Base-by-base conservation (phyloP, 768 basidiomycete genomes). In the Thelephora aurantiotincta region DNA sequence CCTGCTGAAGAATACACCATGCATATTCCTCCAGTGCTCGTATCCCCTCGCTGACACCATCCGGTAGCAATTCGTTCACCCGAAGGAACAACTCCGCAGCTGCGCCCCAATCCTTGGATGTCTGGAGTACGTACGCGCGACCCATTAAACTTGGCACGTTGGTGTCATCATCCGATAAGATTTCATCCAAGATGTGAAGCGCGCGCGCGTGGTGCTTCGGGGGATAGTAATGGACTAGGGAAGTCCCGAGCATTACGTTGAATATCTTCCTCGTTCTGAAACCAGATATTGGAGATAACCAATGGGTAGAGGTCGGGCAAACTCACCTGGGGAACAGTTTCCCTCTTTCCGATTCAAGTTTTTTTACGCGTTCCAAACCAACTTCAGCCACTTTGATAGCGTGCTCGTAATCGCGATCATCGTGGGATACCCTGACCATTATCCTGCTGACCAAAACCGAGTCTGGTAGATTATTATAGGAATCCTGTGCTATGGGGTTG, bases 161-260 rank as follows among this genome's bases (percentile, higher is more conserved):
- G 45, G 73, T 56, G 0, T 84, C 76, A 35, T 81, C 76, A 33
- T 70, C 63, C 2, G 65, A 54, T 0, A 98, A 73, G 13, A 94
- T 71, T 3, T 80, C 76, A 30, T 85, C 76, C 18, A 97, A 68
- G 9, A 96, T 70, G 14, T 72, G 66, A 20, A 82, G 65, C 1
- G 96, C 94, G 45, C 82, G 78, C 11, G 67, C 54, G 58, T 98
- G 94, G 55, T 97, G 83, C 55, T 92, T 92, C 0, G 94, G 94
- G 23, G 93, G 80, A 60, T 77, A 88, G 44, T 85, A 70, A 57
- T 96, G 83, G 3, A 90, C 84, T 13, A 96, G 71, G 4, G 87
- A 78, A 0, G 78, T 81, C 2, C 79, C 82, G 11, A 94, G 70
- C 4, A 71, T 68, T 11, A 79, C 71, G 50, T 90, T 79, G 58